Conservation (phyloP, 2,329 filamentous ascomycete genomes). For the Penicillium verrucosum region DNA sequence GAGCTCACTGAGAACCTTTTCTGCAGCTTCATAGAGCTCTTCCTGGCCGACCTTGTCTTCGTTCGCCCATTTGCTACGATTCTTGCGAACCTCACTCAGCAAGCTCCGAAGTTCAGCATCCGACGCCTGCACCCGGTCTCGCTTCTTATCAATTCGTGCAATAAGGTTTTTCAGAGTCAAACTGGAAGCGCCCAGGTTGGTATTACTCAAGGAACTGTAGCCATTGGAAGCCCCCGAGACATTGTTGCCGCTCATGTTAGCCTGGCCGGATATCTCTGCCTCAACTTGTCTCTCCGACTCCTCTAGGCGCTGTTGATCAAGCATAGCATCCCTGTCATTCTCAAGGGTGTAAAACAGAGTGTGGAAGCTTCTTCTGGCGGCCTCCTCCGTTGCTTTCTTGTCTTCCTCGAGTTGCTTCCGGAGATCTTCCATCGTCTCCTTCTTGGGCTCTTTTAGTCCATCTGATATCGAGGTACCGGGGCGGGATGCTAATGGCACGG, state of each 20-base stretch:
- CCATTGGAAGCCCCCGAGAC: slow-evolving; percentile 58
- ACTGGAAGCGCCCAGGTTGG: slow-evolving; percentile 93
- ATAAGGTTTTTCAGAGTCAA: slow-evolving; percentile 96
- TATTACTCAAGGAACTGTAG: slow-evolving; percentile 85
- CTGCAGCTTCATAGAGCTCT: slow-evolving; percentile 92
- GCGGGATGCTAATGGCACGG: slow-evolving; percentile 68
- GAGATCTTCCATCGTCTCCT: slow-evolving; percentile 76
- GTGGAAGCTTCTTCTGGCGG: slow-evolving; percentile 84
- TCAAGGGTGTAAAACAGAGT: slow-evolving; percentile 94
- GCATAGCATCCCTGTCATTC: slow-evolving; percentile 91
- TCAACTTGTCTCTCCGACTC: slow-evolving; percentile 95
- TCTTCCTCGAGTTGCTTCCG: slow-evolving; percentile 91
- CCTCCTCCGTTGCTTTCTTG: slow-evolving; percentile 84
- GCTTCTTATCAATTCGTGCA: slow-evolving; percentile 88
- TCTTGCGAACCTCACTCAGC: slow-evolving; percentile 97
- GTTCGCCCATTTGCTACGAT: slow-evolving; percentile 97
- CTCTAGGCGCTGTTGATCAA: slow-evolving; percentile 94
- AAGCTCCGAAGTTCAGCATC: slow-evolving; percentile 87
- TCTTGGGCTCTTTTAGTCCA: slow-evolving; percentile 55
- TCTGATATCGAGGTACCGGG: slow-evolving; percentile 63
- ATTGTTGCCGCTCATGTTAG: slow-evolving; percentile 53
- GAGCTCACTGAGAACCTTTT: slow-evolving; percentile 94
- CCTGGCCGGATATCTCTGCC: slow-evolving; percentile 77
- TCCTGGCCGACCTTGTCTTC: slow-evolving; percentile 97
- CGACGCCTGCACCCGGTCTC: slow-evolving; percentile 82